Evolutionary conservation across 495 filamentous ascomycete genomes (phyloP), one percentile per base, ranked within the genome.

Genomic region (Neurospora sp.): DNA sequence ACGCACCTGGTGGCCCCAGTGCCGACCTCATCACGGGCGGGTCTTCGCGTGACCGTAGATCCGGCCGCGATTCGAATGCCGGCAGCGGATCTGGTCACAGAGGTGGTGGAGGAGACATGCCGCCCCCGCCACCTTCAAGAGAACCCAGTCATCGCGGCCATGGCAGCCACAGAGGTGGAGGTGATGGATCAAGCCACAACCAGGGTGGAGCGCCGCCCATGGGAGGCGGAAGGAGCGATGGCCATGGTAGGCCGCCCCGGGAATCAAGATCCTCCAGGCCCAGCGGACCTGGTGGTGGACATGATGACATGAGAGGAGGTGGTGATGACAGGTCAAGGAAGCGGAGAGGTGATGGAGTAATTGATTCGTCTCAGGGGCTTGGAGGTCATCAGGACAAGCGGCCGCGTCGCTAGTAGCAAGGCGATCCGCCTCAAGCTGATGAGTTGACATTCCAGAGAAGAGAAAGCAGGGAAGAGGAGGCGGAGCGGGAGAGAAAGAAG

Each of bases 311-410:
- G 11, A 74, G 76, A 27, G 77, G 74, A 31, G 66, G 78, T 31
- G 75, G 78, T 14, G 79, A 79, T 23, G 78, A 77, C 0, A 77
- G 79, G 54, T 75, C 74, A 4, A 77, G 80, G 75, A 82, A 82
- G 76, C 75, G 79, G 44, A 77, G 79, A 73, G 78, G 78, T 40
- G 80, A 82, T 66, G 79, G 79, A 8, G 73, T 72, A 4, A 62
- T 66, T 70, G 69, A 62, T 62, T 75, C 11, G 74, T 78, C 41
- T 35, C 74, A 49, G 42, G 69, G 54, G 54, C 54, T 16, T 39
- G 70, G 72, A 41, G 71, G 75, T 44, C 79, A 82, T 70, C 76
- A 74, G 54, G 79, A 82, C 71, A 82, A 82, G 74, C 76, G 80
- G 71, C 80, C 75, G 72, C 76, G 80, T 49, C 77, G 78, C 70